Conservation (phyloP, 106 monocot species). For the Chionographis japonica region DNA sequence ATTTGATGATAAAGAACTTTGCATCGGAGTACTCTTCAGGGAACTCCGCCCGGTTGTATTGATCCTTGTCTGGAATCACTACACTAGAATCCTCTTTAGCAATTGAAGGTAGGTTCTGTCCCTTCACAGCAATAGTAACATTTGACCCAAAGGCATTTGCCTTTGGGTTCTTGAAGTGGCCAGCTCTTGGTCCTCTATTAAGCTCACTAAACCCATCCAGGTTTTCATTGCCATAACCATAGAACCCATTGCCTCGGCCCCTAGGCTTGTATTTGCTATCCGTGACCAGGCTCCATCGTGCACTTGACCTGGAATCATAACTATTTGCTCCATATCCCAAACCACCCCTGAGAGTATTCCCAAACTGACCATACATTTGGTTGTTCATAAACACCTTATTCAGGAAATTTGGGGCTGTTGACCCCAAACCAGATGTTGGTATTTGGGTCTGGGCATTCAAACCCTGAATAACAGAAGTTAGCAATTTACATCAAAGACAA, state of each 20-base stretch:
- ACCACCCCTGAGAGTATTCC: conserved; percentile 32
- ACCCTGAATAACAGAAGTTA: conserved; percentile 25
- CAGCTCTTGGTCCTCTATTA: conserved; percentile 80
- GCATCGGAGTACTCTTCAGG: conserved; percentile 53
- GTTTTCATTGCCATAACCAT: conserved; percentile 52
- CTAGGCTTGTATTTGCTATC: conserved; percentile 57
- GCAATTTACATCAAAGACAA: not conserved
- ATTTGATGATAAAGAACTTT: conserved; percentile 87
- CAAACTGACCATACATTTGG: conserved; percentile 51
- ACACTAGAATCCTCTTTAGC: conserved; percentile 30
- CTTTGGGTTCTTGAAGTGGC: conserved; percentile 50
- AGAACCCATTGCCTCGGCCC: conserved; percentile 42
- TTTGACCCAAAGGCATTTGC: conserved; percentile 21
- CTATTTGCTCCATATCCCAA: conserved; percentile 41
- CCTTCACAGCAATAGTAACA: conserved; percentile 50
- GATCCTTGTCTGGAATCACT: conserved; percentile 33
- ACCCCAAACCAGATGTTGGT: conserved; percentile 52
- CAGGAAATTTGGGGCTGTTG: conserved; percentile 29
- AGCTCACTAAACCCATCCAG: conserved; percentile 68
- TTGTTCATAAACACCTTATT: conserved; percentile 58
- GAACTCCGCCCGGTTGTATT: conserved; percentile 64
- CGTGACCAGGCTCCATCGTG: conserved; percentile 18
- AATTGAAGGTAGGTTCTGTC: conserved; percentile 32
- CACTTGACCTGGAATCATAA: conserved; percentile 51
- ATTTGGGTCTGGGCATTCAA: conserved; percentile 26